Evolutionary conservation across 176 grass and related monocot species (phyloP), one percentile per base, ranked within the genome.

Genomic region (Oryza glaberrima): DNA sequence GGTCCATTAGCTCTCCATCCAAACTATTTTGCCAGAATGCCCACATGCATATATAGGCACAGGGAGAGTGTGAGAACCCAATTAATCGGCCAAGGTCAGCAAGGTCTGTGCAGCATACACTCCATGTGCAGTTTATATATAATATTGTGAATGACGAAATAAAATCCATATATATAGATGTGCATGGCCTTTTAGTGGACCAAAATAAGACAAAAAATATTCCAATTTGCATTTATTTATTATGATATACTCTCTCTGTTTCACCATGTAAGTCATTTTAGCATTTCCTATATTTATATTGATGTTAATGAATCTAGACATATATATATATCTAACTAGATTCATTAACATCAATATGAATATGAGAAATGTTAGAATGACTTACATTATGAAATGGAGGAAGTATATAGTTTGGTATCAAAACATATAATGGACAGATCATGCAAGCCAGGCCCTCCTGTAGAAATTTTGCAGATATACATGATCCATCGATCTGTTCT

Each of bases 21-120:
- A 38, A 34, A 48, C 43, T 75, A 75, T 66, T 66, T 75, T 83
- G 58, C 71, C 48, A 40, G 82, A 43, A 15, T 4, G 12, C 48
- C 13, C 56, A 11, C 64, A 54, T 14, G 2, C n/a, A 10, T 23
- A 44, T 51, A 15, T 51, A 38, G 35, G 26, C 20, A 81, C 78
- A 26, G 26, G 26, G 26, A 26, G 36, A 38, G 36, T 5, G 11
- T 36, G 41, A 32, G 72, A 22, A 44, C 22, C 44, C 22, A 7
- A 16, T 48, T 49, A 28, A 73, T 73, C 13, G 13, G 67, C 23
- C 38, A 83, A 22, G 41, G 22, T 19, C 46, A 30, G 65, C 45
- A 82, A 52, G 60, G 17, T 56, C 4, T 72, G 49, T 44, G 4
- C 36, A 38, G 80, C 80, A 69, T 30, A 38, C 36, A 38, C 36